phyloP scores from a whole-genome alignment of 106 monocot species.

The Ottelia alismoides region DNA sequence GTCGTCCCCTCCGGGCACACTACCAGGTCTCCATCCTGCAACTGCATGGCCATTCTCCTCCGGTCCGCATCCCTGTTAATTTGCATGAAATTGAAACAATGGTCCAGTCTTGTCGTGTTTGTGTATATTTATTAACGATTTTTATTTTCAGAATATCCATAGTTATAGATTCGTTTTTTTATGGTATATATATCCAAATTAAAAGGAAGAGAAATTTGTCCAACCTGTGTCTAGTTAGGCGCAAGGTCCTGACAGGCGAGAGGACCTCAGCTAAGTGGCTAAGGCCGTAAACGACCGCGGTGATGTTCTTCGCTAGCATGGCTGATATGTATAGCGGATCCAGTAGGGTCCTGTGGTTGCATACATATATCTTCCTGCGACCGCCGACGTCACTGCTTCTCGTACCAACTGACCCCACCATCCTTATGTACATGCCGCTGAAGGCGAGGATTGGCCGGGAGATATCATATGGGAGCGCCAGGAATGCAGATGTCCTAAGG shows the following conservation, averaged over 20 bases:
- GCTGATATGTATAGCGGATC: constrained; percentile 53
- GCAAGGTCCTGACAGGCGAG: constrained; percentile 37
- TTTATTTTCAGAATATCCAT: no score
- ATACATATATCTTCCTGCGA: constrained; percentile 25
- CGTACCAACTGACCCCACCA: neutral
- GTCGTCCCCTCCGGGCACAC: constrained; percentile 73
- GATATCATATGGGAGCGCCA: constrained; percentile 20
- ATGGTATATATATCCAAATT: no score
- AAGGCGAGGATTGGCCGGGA: constrained; percentile 10
- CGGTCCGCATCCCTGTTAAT: constrained; percentile 40
- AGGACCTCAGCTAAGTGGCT: constrained; percentile 33
- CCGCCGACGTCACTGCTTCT: neutral
- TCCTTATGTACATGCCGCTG: constrained; percentile 23
- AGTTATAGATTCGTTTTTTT: no score
- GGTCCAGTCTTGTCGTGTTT: no score
- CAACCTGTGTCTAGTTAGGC: constrained; percentile 36
- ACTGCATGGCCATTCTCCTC: constrained; percentile 21
- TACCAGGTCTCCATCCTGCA: constrained; percentile 22
- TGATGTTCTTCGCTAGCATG: constrained; percentile 19
- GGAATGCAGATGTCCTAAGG: constrained; percentile 10
- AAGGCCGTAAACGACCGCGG: constrained; percentile 44
- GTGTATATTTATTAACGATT: no score
- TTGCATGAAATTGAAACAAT: no score
- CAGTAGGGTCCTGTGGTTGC: constrained; percentile 72
- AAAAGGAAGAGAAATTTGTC: no score